These are phyloP conservation scores for Monascus purpureus DNA, from an alignment of 495 filamentous ascomycete species.

Conservation along the genomic window DNA sequence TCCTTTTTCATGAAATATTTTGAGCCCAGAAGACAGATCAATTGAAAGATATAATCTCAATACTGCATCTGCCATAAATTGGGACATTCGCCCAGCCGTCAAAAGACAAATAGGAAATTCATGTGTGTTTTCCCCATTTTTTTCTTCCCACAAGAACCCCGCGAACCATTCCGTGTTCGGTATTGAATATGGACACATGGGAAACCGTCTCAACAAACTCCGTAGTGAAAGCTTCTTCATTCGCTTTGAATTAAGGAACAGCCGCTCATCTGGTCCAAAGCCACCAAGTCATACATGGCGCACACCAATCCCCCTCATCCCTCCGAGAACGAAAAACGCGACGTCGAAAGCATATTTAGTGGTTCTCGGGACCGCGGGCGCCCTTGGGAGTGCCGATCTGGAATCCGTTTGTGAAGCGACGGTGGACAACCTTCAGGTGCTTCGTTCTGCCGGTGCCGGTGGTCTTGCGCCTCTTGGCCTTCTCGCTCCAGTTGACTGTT, in stretches of 20 bases:
- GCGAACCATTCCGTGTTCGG: conserved; percentile 12
- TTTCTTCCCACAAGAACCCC: conserved; percentile 14
- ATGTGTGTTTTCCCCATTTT: conserved; percentile 27
- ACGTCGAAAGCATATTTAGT: conserved; percentile 32
- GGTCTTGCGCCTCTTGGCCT: conserved; percentile 99
- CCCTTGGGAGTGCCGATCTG: conserved; percentile 79
- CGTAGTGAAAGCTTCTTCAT: conserved; percentile 26
- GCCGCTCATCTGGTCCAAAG: conserved; percentile 27
- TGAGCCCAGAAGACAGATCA: conserved; percentile 17
- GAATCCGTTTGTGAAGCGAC: conserved; percentile 94
- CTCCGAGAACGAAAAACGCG: conserved; percentile 33
- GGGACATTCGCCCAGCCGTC: conserved; percentile 33
- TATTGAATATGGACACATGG: too few relatives aligned
- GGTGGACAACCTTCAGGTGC: conserved; percentile 77
- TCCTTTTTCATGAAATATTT: not conserved
- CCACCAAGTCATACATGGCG: conserved; percentile 30
- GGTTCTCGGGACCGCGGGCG: conserved; percentile 49
- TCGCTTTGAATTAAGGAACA: conserved; percentile 25
- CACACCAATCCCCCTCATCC: conserved; percentile 32
- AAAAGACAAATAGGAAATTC: conserved; percentile 31
- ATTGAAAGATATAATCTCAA: conserved; percentile 26
- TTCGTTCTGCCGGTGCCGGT: conserved; percentile 89
- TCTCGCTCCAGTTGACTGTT: conserved; percentile 97
- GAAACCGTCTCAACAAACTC: conserved; percentile 28
- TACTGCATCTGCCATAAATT: conserved; percentile 26